phyloP scores from a whole-genome alignment of 2,329 filamentous ascomycete genomes.

The Botrytis deweyae region DNA sequence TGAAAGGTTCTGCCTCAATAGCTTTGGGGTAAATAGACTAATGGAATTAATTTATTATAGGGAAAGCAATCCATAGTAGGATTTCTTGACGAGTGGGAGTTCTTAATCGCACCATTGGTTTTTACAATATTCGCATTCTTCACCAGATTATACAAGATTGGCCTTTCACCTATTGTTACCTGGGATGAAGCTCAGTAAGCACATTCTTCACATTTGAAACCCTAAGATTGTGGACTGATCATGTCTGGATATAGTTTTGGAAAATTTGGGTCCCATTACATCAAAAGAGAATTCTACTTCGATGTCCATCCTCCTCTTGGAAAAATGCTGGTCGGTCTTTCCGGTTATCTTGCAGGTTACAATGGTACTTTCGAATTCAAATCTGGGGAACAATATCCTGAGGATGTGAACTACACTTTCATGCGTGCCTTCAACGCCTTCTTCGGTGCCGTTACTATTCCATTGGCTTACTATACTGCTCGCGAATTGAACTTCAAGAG shows the following conservation, averaged over 20 bases:
- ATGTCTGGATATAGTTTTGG: constrained; percentile 61
- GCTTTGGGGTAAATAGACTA: constrained; percentile 26
- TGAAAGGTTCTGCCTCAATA: not conserved
- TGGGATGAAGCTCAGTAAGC: constrained; percentile 75
- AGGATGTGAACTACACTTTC: constrained; percentile 93
- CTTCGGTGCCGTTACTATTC: constrained; percentile 90
- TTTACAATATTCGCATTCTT: constrained; percentile 63
- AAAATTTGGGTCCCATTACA: constrained; percentile 98
- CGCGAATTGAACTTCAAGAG: constrained; percentile 84
- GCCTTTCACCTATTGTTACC: constrained; percentile 69
- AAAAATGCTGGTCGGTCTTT: constrained; percentile 97
- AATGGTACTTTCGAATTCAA: constrained; percentile 99
- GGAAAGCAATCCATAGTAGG: constrained; percentile 59
- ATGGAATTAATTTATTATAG: constrained; percentile 30
- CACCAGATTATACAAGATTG: constrained; percentile 69
- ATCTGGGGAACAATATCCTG: constrained; percentile 92
- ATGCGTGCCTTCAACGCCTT: constrained; percentile 98
- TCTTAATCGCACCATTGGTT: constrained; percentile 59
- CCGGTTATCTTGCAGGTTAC: constrained; percentile 93
- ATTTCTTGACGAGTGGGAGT: constrained; percentile 63
- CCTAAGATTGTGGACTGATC: constrained; percentile 22
- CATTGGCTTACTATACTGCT: constrained; percentile 92
- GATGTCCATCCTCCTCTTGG: constrained; percentile 92
- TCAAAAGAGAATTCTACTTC: constrained; percentile 99
- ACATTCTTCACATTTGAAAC: constrained; percentile 40